Conservation (phyloP, 805 yeast species). For the Osmozyma mogii region DNA sequence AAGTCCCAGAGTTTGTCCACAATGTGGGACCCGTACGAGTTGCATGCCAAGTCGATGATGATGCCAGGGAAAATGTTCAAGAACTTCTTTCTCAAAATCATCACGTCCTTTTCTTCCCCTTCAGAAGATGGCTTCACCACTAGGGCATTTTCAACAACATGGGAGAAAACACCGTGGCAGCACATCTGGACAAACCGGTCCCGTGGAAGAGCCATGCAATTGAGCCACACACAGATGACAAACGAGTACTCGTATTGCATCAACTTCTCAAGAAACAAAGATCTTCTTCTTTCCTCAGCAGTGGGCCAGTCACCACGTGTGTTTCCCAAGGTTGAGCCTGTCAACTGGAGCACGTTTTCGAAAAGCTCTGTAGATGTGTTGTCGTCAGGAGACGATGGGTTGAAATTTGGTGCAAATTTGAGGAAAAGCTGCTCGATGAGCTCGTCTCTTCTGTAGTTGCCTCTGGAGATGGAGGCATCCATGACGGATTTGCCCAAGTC, state of each 20-base stretch:
- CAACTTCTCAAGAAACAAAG: slow-evolving; percentile 65
- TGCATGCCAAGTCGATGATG: slow-evolving; percentile 59
- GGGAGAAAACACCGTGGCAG: slow-evolving; percentile 84
- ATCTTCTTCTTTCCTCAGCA: slow-evolving; percentile 75
- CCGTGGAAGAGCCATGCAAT: slow-evolving; percentile 51
- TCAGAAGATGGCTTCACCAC: slow-evolving; percentile 42
- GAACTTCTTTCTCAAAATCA: slow-evolving; percentile 56
- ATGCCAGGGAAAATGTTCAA: slow-evolving; percentile 54
- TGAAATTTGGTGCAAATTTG: slow-evolving; percentile 35
- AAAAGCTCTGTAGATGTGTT: slow-evolving; percentile 42
- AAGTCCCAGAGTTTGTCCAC: slow-evolving; percentile 80
- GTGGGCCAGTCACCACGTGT: slow-evolving; percentile 89
- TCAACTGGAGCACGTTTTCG: slow-evolving; percentile 59
- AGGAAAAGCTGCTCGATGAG: slow-evolving; percentile 41
- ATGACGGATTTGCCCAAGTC: slow-evolving; percentile 62
- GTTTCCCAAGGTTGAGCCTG: slow-evolving; percentile 70
- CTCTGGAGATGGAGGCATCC: slow-evolving; percentile 54
- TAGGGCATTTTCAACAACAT: slow-evolving; percentile 60
- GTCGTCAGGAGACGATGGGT: slow-evolving; percentile 16
- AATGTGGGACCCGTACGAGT: slow-evolving; percentile 87
- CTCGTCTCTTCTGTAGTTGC: slow-evolving; percentile 51
- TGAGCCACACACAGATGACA: slow-evolving; percentile 49
- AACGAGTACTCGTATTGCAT: slow-evolving; percentile 61
- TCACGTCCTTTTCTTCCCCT: slow-evolving; percentile 34
- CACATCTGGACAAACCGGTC: slow-evolving; percentile 68